Conservation (phyloP, 1,139 yeast genomes). For the Petasospora rhodanensis region DNA sequence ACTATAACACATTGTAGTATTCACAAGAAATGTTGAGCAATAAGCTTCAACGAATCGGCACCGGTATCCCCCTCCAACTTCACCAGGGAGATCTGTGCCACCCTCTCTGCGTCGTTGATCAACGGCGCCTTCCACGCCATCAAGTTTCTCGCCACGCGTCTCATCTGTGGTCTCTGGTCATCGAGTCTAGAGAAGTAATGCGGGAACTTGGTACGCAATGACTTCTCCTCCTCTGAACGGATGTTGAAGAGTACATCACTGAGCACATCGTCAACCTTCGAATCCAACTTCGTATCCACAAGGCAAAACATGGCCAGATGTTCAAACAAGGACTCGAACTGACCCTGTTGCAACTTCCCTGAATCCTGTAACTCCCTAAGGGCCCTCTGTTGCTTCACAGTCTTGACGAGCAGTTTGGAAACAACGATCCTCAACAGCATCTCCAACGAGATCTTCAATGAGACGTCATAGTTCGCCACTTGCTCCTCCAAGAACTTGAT, state of each 20-base stretch:
- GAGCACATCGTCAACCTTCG: conserved; percentile 3
- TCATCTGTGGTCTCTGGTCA: conserved; percentile 7
- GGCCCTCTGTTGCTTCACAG: conserved; percentile 16
- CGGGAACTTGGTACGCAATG: conserved; percentile 15
- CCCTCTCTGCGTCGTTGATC: too few species aligned
- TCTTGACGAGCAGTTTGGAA: conserved; percentile 18
- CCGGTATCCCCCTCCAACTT: too few species aligned
- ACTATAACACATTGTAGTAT: too few species aligned
- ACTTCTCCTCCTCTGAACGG: conserved; percentile 15
- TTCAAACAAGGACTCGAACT: conserved; percentile 14
- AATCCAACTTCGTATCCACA: conserved; percentile 14
- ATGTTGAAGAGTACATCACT: conserved; percentile 2
- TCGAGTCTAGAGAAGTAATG: conserved; percentile 18
- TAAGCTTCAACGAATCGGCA: too few species aligned
- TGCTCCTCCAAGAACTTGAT: conserved; percentile 6
- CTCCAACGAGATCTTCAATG: conserved; percentile 8
- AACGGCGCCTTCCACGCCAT: conserved; percentile 13
- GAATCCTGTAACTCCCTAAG: conserved; percentile 2
- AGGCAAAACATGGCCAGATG: conserved; percentile 13
- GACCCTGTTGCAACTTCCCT: conserved; percentile 1
- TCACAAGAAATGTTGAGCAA: too few species aligned
- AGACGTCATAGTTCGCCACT: conserved; percentile 7
- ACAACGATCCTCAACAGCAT: conserved; percentile 15
- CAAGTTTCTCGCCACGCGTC: conserved; percentile 12
- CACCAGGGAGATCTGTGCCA: too few species aligned